Evolutionary conservation across 805 yeast species (phyloP), one percentile per base, ranked within the genome.

Genomic region (Candida sakaeoensis): DNA sequence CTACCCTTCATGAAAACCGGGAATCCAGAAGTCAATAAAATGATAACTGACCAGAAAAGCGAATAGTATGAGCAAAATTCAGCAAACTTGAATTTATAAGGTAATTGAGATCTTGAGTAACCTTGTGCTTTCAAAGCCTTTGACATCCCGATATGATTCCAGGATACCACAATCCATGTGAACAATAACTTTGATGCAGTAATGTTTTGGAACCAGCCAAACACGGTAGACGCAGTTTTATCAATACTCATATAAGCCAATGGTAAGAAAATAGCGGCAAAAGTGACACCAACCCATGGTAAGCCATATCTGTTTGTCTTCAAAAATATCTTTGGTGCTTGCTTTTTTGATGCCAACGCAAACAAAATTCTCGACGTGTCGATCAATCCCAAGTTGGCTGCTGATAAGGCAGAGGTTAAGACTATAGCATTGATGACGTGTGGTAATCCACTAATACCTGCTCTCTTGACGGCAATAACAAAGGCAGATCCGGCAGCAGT

Each of bases 1-100:
- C 84, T 83, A 33, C 90, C 89, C 24, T 90, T 82, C 54, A 85
- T 81, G 55, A 85, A 85, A 14, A 78, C 89, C 1, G 86, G 78
- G 58, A 82, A 83, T 49, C 81, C 81, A 62, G 84, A 83, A 55
- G 80, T 75, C 33, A 85, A 51, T 6, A 81, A 70, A 44, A 85
- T 67, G 38, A 83, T 40, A 37, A 63, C 43, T 57, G 85, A 79
- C 46, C 79, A 54, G 28, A 55, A 52, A 36, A 85, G 59, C 1
- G 88, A 77, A 49, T 80, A 45, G 51, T 70, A 81, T 2, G 85
- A 65, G 39, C 82, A 85, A 53, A 72, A 83, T 45, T 87, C 86
- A 60, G 78, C 85, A 42, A 75, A 69, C 33, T 85, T 87, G 12
- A 88, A 83, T 21, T 56, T 59, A 61, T 79, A 84, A 9, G 77